Evolutionary conservation across 2,329 filamentous ascomycete genomes (phyloP), one percentile per base, ranked within the genome.

Genomic region (Aspergillus eucalypticola): DNA sequence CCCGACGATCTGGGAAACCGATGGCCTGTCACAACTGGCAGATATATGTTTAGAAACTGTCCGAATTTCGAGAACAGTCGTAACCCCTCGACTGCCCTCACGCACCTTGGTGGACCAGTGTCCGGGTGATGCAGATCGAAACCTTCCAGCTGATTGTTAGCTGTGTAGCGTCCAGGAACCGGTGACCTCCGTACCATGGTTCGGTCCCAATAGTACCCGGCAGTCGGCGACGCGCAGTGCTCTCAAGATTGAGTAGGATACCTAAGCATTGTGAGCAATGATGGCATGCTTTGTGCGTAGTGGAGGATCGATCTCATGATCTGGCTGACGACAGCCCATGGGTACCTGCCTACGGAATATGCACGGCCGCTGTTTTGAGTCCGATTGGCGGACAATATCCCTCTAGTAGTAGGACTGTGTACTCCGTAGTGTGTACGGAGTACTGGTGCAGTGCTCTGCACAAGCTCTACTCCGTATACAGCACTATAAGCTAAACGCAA

Each of bases 31-130:
- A 21, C 25, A 21, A 2, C 38, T 17, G 53, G 23, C 53, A 44
- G 25, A 17, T 19, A 46, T 44, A 44, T 54, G 23, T 32, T 44
- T 54, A 29, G 39, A 54, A 44, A 35, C 15, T 19, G 19, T 39
- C 41, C 52, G 52, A 54, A 27, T 42, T 54, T 42, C 52, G 25
- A 54, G 46, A 50, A 49, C 15, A 32, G 25, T 35, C 32, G 32
- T 35, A 35, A 35, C 32, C 5, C 11, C 10, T 35, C 32, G 32
- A 15, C 32, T 35, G 32, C 4, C 32, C 32, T 35, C 32, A 35
- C 32, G 4, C 32, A 35, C 13, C 32, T 13, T 35, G 32, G 32
- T 35, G 32, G 32, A 35, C 32, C 32, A 35, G 5, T 35, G 32
- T 35, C 10, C 41, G 19, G 3, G 44, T 8, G 23, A 29, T 19